phyloP scores from a whole-genome alignment of 306 rosid species.

The Trichosanthes truncata region DNA sequence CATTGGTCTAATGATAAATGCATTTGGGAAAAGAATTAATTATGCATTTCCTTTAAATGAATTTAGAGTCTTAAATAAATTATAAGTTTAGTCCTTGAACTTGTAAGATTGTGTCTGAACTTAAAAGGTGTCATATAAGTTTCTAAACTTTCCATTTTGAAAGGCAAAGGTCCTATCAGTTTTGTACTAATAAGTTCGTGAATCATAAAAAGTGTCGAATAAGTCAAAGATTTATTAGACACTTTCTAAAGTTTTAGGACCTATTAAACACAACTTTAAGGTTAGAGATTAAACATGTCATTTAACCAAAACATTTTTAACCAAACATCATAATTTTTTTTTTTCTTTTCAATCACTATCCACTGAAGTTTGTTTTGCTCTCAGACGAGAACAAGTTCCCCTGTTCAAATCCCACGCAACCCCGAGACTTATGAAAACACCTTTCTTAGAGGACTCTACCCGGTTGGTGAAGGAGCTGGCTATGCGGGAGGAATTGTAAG shows the following conservation, averaged over 20 bases:
- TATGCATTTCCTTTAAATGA: neutral
- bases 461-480: conserved; percentile 98
- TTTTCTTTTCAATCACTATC: neutral
- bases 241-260: neutral
- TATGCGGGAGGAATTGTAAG: conserved; percentile 97
- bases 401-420: conserved; percentile 71
- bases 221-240: neutral
- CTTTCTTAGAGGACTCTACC: conserved; percentile 71
- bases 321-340: neutral
- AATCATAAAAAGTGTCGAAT: neutral
- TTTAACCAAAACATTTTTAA: neutral
- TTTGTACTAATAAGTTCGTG: neutral
- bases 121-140: neutral
- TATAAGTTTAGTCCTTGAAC: neutral
- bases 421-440: conserved; percentile 67
- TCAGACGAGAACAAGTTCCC: conserved; percentile 95
- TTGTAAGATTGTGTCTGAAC: neutral
- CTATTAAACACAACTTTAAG: neutral
- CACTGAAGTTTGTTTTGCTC: neutral
- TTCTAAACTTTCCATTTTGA: neutral
- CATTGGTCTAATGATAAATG: neutral
- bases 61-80: neutral
- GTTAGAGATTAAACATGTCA: neutral
- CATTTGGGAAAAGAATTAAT: neutral
- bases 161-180: neutral